Evolutionary conservation across 225 moss, liverwort and hornwort genomes (phyloP).

Genomic region (Pleurozium schreberi): DNA sequence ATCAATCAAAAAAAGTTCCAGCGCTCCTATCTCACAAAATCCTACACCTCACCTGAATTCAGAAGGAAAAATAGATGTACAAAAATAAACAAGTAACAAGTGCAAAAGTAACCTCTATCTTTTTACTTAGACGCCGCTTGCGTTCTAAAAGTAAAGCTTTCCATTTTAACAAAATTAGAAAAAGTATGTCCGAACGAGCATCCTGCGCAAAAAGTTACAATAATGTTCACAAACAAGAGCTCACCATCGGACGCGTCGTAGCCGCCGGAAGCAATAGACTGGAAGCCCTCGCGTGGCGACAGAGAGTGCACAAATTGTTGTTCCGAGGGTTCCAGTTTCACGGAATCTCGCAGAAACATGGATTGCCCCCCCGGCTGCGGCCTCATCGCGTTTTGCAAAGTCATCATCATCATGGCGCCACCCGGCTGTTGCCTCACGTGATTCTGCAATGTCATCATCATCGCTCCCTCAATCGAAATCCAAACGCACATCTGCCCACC

Average conservation of each 20-base stretch:
- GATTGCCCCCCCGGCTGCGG: constrained; percentile 54
- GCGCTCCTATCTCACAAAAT: background rate
- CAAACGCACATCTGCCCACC: background rate
- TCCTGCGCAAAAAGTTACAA: background rate
- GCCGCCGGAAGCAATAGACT: constrained; percentile 1
- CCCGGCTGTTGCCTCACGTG: constrained; percentile 43
- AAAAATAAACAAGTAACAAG: background rate
- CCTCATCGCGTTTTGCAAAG: constrained; percentile 71
- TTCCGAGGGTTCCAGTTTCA: constrained; percentile 46
- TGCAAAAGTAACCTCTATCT: background rate
- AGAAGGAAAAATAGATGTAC: background rate
- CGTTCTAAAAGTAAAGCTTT: background rate
- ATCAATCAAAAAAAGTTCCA: background rate
- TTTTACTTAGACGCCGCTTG: background rate
- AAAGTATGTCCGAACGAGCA: background rate
- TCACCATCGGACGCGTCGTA: constrained; percentile 26
- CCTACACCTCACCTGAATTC: background rate
- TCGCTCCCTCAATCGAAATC: background rate
- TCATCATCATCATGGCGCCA: constrained; percentile 72
- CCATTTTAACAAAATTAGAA: background rate
- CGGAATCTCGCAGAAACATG: constrained; percentile 51
- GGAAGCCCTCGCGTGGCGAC: constrained; percentile 15
- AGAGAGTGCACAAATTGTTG: constrained; percentile 33
- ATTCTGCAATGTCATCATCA: constrained; percentile 54
- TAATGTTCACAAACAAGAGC: background rate